These are phyloP conservation scores for Colletotrichum gigasporum DNA, from an alignment of 2,329 filamentous ascomycete genomes.

Conservation along the genomic window DNA sequence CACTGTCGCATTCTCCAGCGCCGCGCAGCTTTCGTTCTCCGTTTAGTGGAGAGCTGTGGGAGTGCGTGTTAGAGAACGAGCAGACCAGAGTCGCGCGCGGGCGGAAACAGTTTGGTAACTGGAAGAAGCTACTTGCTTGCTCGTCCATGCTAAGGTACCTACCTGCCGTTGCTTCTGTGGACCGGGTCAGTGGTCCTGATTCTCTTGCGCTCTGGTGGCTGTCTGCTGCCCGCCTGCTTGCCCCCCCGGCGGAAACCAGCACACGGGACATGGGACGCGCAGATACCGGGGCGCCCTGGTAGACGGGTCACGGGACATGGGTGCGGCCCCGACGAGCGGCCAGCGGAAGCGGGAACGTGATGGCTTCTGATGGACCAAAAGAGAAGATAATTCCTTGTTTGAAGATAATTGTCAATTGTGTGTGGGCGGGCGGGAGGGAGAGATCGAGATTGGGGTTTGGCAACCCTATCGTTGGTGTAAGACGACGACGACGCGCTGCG, in stretches of 20 bases:
- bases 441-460: constrained; percentile 22
- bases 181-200: background rate
- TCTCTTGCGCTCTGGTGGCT: too few relatives aligned
- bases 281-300: background rate
- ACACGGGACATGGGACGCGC: background rate
- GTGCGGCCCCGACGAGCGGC: background rate
- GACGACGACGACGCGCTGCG: background rate
- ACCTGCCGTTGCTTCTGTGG: too few relatives aligned
- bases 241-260: background rate
- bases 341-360: background rate
- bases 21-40: background rate
- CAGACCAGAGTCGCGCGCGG: background rate
- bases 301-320: constrained; percentile 12
- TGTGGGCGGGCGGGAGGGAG: background rate
- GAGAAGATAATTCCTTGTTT: background rate
- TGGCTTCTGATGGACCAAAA: background rate
- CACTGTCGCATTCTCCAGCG: constrained; percentile 4
- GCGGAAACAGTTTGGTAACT: constrained; percentile 6
- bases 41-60: constrained; percentile 18
- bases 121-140: background rate
- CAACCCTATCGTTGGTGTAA: constrained; percentile 25
- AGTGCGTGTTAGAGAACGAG: background rate
- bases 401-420: background rate
- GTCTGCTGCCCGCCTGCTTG: too few relatives aligned
- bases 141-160: too few relatives aligned